A percentile compares a stretch with the other conserved stretches of the same genome.
Conservation (phyloP, 345 rosid species). For the Rubroshorea leprosula region DNA sequence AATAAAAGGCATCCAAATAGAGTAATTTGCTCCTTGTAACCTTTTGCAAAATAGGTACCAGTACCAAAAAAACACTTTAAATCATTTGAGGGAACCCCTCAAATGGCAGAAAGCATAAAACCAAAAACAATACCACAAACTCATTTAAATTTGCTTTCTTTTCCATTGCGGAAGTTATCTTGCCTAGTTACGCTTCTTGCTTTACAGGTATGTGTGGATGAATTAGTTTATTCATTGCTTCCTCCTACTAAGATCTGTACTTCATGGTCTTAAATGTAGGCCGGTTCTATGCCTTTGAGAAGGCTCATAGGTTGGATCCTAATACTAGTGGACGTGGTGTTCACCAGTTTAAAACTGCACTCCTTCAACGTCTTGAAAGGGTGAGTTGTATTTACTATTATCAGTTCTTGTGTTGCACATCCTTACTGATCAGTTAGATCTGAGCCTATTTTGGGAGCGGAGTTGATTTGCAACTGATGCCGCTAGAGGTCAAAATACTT, state of each 20-base stretch:
- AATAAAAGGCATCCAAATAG: no score
- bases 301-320: constrained; percentile 96
- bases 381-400: constrained; percentile 29
- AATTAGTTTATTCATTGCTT: neutral
- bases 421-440: neutral
- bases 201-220: neutral
- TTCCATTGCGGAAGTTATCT: no score
- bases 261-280: constrained; percentile 39
- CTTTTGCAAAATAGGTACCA: no score
- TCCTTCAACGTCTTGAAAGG: constrained; percentile 95
- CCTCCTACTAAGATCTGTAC: neutral
- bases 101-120: no score
- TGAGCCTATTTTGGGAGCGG: neutral
- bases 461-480: neutral
- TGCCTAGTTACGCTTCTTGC: constrained; percentile 7
- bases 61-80: no score
- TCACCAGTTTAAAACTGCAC: constrained; percentile 98
- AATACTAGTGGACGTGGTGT: constrained; percentile 98
- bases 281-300: constrained; percentile 96
- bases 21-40: no score
- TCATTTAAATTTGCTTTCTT: neutral
- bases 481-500: no score
- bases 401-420: neutral
- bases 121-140: no score
- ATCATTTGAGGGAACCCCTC: no score